Conservation (phyloP, 208 protist genomes). For the Acanthamoeba triangularis region DNA sequence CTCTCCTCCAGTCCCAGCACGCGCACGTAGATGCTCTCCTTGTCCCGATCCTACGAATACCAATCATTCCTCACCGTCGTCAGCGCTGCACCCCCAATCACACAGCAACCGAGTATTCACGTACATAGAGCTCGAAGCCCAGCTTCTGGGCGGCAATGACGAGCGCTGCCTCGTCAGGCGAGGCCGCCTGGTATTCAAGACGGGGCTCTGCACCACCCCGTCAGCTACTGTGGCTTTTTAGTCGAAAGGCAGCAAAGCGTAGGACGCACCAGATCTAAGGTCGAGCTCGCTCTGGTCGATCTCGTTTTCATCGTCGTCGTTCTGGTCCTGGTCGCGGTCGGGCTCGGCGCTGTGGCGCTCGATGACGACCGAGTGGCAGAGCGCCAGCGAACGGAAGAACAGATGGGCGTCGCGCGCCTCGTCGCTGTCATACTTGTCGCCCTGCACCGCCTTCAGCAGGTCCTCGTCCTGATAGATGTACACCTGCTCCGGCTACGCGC, state of each 20-base stretch:
- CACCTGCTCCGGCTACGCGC: not conserved
- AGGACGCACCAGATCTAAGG: not conserved
- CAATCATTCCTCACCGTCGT: not conserved
- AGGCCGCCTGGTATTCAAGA: constrained; percentile 94
- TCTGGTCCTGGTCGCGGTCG: constrained; percentile 12
- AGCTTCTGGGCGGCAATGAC: constrained; percentile 91
- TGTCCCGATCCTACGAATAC: not conserved
- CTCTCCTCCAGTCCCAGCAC: not conserved
- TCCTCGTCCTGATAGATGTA: constrained; percentile 22
- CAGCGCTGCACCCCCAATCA: not conserved
- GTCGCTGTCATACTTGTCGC: not conserved
- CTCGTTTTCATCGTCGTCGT: not conserved
- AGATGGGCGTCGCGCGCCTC: not conserved
- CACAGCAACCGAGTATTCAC: constrained; percentile 4
- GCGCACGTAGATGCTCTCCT: constrained; percentile 42
- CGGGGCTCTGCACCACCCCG: not conserved
- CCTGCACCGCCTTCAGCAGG: not conserved
- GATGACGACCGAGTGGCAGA: constrained; percentile 47
- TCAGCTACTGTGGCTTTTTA: not conserved
- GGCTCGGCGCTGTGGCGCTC: not conserved
- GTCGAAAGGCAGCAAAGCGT: not conserved
- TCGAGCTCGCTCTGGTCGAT: not conserved
- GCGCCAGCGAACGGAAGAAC: constrained; percentile 9
- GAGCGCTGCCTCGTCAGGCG: constrained; percentile 96
- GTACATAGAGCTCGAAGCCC: constrained; percentile 84